Evolutionary conservation across 305 asterid genomes (phyloP).

Genomic region (Fraxinus sp.): DNA sequence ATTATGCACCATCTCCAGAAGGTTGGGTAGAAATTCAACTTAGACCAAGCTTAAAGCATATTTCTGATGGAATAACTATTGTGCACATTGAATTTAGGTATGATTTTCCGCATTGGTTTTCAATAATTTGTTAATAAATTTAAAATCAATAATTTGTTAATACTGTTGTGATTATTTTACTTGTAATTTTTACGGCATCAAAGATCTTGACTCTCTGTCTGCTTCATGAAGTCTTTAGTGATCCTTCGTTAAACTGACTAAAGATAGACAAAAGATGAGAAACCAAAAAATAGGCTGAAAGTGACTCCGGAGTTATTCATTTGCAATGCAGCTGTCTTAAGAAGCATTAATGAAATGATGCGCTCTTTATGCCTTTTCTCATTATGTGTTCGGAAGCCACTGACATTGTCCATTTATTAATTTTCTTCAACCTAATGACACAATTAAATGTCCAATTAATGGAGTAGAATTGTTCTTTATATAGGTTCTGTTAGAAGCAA

Average conservation of each 20-base stretch:
- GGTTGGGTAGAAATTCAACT: constrained; percentile 91
- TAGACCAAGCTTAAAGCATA: constrained; percentile 58
- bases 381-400: background rate
- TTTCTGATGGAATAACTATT: constrained; percentile 46
- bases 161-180: background rate
- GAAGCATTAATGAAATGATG: background rate
- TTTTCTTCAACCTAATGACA: background rate
- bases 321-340: background rate
- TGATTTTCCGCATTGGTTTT: constrained; percentile 1
- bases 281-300: background rate
- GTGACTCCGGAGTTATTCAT: background rate
- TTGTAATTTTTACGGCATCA: background rate
- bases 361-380: background rate
- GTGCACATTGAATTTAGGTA: constrained; percentile 72
- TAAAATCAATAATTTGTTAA: background rate
- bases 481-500: background rate
- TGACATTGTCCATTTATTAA: background rate
- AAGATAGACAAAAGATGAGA: background rate
- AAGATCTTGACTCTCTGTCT: constrained; percentile 14
- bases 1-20: constrained; percentile 60
- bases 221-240: background rate
- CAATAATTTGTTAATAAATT: background rate
- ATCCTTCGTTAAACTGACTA: background rate
- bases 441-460: background rate
- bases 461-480: background rate